Conservation (phyloP, 345 rosid genomes). For the Moringa oleifera region DNA sequence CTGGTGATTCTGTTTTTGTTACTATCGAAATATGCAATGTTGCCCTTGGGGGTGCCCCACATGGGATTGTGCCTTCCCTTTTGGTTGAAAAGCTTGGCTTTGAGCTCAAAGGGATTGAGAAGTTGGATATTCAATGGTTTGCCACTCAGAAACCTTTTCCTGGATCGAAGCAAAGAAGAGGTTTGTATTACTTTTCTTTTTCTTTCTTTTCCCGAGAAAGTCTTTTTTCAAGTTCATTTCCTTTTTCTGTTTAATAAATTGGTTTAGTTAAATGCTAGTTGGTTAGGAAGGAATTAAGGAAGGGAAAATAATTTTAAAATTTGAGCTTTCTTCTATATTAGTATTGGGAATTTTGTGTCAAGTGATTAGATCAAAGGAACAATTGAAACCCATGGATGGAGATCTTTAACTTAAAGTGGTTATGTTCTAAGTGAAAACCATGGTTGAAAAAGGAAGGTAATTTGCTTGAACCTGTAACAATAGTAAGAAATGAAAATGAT, state of each 20-base stretch:
- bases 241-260: no score
- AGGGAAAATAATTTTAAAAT: no score
- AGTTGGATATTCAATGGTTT: conserved; percentile 79
- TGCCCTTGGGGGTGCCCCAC: conserved; percentile 17
- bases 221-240: no score
- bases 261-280: no score
- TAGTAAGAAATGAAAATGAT: neutral
- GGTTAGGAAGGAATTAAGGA: no score
- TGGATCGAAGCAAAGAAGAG: conserved; percentile 66
- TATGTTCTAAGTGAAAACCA: neutral
- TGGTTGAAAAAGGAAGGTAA: neutral
- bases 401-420: neutral
- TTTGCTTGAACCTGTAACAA: neutral
- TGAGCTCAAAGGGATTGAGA: conserved; percentile 80
- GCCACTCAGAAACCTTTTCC: conserved; percentile 59
- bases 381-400: no score
- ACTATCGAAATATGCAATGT: conserved; percentile 61
- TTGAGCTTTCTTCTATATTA: no score
- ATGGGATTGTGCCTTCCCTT: conserved; percentile 29
- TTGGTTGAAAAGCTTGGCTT: conserved; percentile 75
- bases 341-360: no score
- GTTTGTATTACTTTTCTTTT: no score
- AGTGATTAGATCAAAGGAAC: no score
- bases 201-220: no score
- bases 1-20: conserved; percentile 67